These are phyloP conservation scores for Epicoccum nigrum DNA, from an alignment of 2,329 filamentous ascomycete species.

Conservation along the genomic window DNA sequence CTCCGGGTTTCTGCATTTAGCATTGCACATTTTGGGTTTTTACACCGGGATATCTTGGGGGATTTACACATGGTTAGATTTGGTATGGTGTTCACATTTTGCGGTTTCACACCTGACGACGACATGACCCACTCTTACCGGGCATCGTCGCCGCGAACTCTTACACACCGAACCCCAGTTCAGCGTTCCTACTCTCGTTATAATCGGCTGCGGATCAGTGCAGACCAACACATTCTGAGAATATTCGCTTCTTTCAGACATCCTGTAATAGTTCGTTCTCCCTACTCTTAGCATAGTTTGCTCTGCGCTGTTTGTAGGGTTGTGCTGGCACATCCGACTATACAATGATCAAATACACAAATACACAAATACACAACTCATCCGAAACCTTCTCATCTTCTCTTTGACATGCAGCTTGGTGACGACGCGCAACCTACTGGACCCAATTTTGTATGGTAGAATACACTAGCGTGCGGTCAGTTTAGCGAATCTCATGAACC, in stretches of 20 bases:
- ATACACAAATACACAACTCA: neutral
- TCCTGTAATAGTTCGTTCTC: slow-evolving; percentile 30
- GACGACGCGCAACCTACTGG: too few species aligned
- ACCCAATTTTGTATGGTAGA: slow-evolving; percentile 12
- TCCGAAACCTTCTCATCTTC: too few species aligned
- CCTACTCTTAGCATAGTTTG: slow-evolving; percentile 28
- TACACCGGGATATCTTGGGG: slow-evolving; percentile 19
- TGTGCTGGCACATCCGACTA: slow-evolving; percentile 44
- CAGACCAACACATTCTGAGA: slow-evolving; percentile 37
- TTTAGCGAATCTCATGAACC: slow-evolving; percentile 15
- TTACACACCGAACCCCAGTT: slow-evolving; percentile 20
- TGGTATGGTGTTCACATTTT: slow-evolving; percentile 37
- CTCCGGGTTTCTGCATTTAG: slow-evolving; percentile 30
- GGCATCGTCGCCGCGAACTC: slow-evolving; percentile 41
- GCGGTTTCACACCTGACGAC: slow-evolving; percentile 36
- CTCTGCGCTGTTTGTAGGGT: slow-evolving; percentile 34
- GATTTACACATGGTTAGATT: slow-evolving; percentile 33
- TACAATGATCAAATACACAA: slow-evolving; percentile 19
- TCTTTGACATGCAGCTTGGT: neutral
- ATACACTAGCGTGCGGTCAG: slow-evolving; percentile 13
- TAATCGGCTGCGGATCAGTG: slow-evolving; percentile 37
- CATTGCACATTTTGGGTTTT: slow-evolving; percentile 30
- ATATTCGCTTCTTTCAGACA: slow-evolving; percentile 38
- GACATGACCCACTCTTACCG: slow-evolving; percentile 37
- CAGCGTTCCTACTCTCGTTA: slow-evolving; percentile 49